Evolutionary conservation across 2,329 filamentous ascomycete genomes (phyloP), one percentile per base, ranked within the genome.

Genomic region (Diplodia mutila): DNA sequence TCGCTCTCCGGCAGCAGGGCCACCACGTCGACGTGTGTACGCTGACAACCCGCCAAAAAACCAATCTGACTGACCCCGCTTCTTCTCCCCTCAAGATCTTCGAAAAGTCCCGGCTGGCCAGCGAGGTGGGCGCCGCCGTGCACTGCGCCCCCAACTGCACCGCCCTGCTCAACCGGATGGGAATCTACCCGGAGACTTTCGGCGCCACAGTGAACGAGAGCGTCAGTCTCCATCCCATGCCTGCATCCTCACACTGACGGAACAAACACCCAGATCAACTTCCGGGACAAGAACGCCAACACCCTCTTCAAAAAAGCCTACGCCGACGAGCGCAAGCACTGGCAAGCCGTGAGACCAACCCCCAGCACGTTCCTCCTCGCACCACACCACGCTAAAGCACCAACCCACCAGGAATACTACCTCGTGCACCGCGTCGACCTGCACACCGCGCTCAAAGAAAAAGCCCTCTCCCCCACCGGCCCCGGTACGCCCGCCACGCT

Each of bases 101-200:
- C 61, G 87, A 89, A 70, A 83, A 86, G 72, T 88, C 86, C 0
- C 78, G 79, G 1, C 83, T 89, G 39, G 83, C 84, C 18, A 83
- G 79, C 61, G 87, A 89, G 74, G 77, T 82, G 1, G 88, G 87
- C 0, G 87, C 88, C 3, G 87, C 87, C 0, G 82, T 90, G n/a
- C 87, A 90, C 71, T 74, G 90, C 4, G 83, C 85, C 0, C 87
- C 89, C 0, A 91, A 90, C 71, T 79, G 83, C 2, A 88, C 89
- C 73, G 85, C 86, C 0, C 75, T 90, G 2, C 77, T 90, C 4
- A 75, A 76, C 12, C 76, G 81, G 37, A 74, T 85, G 59, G 82
- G 83, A 0, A 70, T 85, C 1, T 74, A 76, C 59, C 77, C 80
- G 0, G 78, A 80, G 66, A 73, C 74, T 0, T 78, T 78, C 51